Evolutionary conservation across 805 yeast species (phyloP).

Genomic region (Metschnikowia orientalis): DNA sequence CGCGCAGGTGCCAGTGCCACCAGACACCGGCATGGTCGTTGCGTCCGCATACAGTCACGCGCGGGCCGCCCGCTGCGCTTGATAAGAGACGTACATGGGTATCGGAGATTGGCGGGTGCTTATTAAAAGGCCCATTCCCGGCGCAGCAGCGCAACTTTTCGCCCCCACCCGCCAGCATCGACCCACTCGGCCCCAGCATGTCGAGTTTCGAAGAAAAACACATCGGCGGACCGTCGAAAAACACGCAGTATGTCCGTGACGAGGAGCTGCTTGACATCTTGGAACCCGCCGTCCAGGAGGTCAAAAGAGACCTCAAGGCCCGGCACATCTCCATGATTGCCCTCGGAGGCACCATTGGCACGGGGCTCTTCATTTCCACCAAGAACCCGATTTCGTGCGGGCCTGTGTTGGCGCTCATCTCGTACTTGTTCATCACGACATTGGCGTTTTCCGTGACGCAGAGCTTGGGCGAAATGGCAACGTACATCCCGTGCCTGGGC

Average conservation of each 20-base stretch:
- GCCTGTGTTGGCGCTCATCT: constrained; percentile 62
- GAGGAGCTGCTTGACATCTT: constrained; percentile 13
- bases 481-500: constrained; percentile 64
- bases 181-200: constrained; percentile 10
- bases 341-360: constrained; percentile 76
- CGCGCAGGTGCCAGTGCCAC: too few species aligned
- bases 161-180: too few species aligned
- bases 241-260: constrained; percentile 20
- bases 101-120: constrained; percentile 2
- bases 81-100: constrained; percentile 6
- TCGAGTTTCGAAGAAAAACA: constrained; percentile 14
- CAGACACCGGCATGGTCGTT: too few species aligned
- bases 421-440: constrained; percentile 63
- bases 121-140: constrained; percentile 1
- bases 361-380: constrained; percentile 69
- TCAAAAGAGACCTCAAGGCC: constrained; percentile 56
- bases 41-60: too few species aligned
- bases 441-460: constrained; percentile 65
- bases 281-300: constrained; percentile 29
- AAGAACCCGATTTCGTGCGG: constrained; percentile 59
- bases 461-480: constrained; percentile 77
- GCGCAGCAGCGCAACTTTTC: too few species aligned
- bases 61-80: too few species aligned
- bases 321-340: constrained; percentile 75
- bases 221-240: constrained; percentile 14